Conservation (phyloP, 169 alveolate genomes). For the Prorocentrum cordatum region DNA sequence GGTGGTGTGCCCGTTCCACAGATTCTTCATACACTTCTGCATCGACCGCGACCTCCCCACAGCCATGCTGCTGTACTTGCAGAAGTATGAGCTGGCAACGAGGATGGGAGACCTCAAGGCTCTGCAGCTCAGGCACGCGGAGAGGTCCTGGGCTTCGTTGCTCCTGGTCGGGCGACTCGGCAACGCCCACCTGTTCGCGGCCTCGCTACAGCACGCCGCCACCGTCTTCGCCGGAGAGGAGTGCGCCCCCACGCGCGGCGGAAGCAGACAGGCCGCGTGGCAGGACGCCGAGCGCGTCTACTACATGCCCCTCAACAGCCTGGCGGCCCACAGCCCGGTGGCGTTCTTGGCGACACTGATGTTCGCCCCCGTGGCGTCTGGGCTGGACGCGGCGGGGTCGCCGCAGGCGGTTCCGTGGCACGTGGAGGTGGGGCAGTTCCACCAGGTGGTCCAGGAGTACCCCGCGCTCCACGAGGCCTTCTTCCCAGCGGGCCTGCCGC, state of each 20-base stretch:
- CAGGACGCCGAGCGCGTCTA: neutral
- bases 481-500: slow-evolving; percentile 10
- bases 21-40: slow-evolving; percentile 71
- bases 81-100: slow-evolving; percentile 40
- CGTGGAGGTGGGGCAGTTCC: neutral
- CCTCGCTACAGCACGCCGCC: slow-evolving; percentile 72
- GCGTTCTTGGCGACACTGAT: slow-evolving; percentile 68
- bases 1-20: slow-evolving; percentile 70
- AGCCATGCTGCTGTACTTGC: slow-evolving; percentile 18
- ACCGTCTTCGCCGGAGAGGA: neutral
- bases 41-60: slow-evolving; percentile 55
- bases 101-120: slow-evolving; percentile 25
- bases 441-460: slow-evolving; percentile 21
- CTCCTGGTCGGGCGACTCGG: slow-evolving; percentile 74
- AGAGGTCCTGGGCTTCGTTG: slow-evolving; percentile 62
- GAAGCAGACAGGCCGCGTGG: neutral
- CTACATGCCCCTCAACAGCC: neutral
- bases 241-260: neutral
- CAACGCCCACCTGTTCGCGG: slow-evolving; percentile 72
- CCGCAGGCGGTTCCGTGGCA: neutral
- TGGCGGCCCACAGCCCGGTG: slow-evolving; percentile 30
- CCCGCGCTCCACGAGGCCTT: slow-evolving; percentile 51
- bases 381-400: neutral
- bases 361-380: slow-evolving; percentile 28
- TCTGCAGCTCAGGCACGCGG: neutral